Conservation (phyloP, 2,329 filamentous ascomycete genomes). For the Pestalotiopsis fici region DNA sequence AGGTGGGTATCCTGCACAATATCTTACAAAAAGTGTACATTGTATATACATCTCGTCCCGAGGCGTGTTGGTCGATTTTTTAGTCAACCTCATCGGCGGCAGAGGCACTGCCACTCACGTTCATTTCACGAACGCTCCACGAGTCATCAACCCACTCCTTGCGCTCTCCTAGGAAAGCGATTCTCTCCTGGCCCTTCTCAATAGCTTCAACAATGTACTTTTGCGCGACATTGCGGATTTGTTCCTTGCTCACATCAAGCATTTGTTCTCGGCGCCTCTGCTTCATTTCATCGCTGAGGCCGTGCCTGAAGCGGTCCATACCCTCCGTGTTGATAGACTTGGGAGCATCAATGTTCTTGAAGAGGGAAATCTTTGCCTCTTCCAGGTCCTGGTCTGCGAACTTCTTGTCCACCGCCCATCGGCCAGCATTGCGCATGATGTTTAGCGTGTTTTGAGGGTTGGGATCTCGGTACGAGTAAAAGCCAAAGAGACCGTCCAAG, state of each 20-base stretch:
- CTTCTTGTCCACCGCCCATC: constrained; percentile 77
- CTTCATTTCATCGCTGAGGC: constrained; percentile 86
- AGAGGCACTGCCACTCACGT: constrained; percentile 48
- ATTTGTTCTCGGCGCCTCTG: constrained; percentile 81
- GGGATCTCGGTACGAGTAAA: constrained; percentile 96
- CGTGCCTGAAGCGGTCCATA: constrained; percentile 80
- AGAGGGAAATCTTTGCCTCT: constrained; percentile 93
- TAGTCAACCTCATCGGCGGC: constrained; percentile 21
- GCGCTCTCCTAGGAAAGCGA: constrained; percentile 80
- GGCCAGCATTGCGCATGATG: constrained; percentile 81
- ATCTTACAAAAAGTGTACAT: constrained; percentile 32
- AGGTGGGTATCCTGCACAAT: constrained; percentile 37
- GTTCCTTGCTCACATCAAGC: constrained; percentile 79
- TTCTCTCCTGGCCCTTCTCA: constrained; percentile 59
- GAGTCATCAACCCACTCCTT: constrained; percentile 73
- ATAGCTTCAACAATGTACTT: constrained; percentile 74
- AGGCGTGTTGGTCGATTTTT: not conserved
- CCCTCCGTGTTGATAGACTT: constrained; percentile 85
- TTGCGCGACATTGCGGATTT: constrained; percentile 81
- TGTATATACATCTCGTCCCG: constrained; percentile 12
- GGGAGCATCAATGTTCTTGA: constrained; percentile 89
- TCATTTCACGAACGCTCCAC: constrained; percentile 79
- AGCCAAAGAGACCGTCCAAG: constrained; percentile 84
- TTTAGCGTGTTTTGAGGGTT: constrained; percentile 87
- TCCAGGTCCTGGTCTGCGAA: constrained; percentile 88